phyloP scores from a whole-genome alignment of 805 yeast genomes.

The Starmerella ratchasimensis region DNA sequence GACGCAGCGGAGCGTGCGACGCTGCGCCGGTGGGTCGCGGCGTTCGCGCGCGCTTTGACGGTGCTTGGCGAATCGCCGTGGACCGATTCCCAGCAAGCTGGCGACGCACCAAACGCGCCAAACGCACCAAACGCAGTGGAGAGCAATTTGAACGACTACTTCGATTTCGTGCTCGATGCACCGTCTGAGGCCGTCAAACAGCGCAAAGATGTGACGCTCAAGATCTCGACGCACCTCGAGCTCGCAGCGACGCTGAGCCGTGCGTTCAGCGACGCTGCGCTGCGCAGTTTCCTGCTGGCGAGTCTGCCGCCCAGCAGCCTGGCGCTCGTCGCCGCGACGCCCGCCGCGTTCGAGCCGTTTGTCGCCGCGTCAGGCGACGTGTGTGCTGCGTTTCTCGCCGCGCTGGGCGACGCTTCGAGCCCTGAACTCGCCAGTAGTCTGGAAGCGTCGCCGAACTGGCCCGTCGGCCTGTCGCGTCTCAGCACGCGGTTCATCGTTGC shows the following conservation, averaged over 20 bases:
- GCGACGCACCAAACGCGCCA: too few species aligned
- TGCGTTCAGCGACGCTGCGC: conserved; percentile 1
- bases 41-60: conserved; percentile 14
- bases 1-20: neutral
- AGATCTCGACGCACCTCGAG: conserved; percentile 18
- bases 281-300: conserved; percentile 13
- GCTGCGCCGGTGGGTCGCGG: conserved; percentile 9
- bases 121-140: too few species aligned
- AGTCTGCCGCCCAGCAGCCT: conserved; percentile 16
- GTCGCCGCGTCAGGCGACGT: neutral
- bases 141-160: conserved; percentile 15
- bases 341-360: conserved; percentile 8
- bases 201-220: conserved; percentile 18
- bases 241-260: conserved; percentile 18
- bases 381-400: conserved; percentile 5
- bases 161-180: conserved; percentile 19
- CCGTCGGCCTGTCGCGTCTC: conserved; percentile 10
- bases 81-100: neutral
- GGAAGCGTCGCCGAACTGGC: conserved; percentile 14
- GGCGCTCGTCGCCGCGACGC: conserved; percentile 1
- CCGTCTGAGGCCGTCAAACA: conserved; percentile 3
- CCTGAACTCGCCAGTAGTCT: conserved; percentile 6
- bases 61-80: conserved; percentile 17
- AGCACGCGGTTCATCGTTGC: conserved; percentile 9
- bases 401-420: conserved; percentile 4